Evolutionary conservation across 2,329 filamentous ascomycete species (phyloP).

Genomic region (Trichophyton benhamiae): DNA sequence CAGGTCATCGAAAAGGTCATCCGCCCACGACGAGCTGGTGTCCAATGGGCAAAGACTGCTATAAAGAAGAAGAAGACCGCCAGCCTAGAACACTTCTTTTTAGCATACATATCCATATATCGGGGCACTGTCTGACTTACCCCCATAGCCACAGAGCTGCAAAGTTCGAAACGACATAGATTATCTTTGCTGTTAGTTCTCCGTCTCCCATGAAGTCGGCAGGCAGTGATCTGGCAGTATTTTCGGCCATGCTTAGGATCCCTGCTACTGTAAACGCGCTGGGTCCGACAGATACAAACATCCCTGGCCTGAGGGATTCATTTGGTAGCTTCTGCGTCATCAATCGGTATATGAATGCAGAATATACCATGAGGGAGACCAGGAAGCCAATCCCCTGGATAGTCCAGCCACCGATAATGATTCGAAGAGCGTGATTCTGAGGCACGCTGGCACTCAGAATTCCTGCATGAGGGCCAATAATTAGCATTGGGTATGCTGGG

Average conservation of each 20-base stretch:
- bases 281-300: conserved; percentile 76
- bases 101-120: no score
- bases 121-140: conserved; percentile 15
- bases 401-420: conserved; percentile 48
- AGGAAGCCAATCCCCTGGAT: conserved; percentile 55
- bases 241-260: conserved; percentile 45
- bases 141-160: conserved; percentile 70
- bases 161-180: conserved; percentile 47
- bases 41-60: conserved; percentile 62
- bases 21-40: conserved; percentile 46
- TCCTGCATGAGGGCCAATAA: conserved; percentile 61
- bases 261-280: conserved; percentile 56
- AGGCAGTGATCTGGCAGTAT: conserved; percentile 38
- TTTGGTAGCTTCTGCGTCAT: conserved; percentile 79
- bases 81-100: conserved; percentile 34
- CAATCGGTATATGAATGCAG: conserved; percentile 70
- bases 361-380: conserved; percentile 65
- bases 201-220: conserved; percentile 47
- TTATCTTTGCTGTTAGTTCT: conserved; percentile 42
- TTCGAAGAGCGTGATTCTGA: conserved; percentile 35
- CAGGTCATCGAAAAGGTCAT: conserved; percentile 75
- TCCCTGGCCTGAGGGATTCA: conserved; percentile 63
- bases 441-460: conserved; percentile 41
- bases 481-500: conserved; percentile 67
- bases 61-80: conserved; percentile 76